Conservation (phyloP, 1,284 basidiomycete species). For the Rhodotorula sp. region DNA sequence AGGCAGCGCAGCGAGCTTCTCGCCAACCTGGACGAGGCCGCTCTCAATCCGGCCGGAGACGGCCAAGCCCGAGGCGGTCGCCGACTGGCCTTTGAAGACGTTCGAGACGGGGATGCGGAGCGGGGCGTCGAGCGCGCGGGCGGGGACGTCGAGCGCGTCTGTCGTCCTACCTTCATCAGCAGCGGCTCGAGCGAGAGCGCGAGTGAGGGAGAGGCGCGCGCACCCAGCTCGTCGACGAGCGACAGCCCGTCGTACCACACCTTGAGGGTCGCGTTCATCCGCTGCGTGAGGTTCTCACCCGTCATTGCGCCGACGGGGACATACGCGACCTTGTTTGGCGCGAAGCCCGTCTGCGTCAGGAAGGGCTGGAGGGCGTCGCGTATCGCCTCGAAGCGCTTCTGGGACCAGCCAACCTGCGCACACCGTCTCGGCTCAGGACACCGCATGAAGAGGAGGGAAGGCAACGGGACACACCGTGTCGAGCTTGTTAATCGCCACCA, state of each 20-base stretch:
- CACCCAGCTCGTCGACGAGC: slow-evolving; percentile 73
- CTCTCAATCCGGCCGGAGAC: slow-evolving; percentile 84
- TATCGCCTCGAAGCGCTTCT: slow-evolving; percentile 82
- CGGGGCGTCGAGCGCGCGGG: slow-evolving; percentile 72
- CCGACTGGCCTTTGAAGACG: slow-evolving; percentile 85
- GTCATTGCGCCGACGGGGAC: slow-evolving; percentile 88
- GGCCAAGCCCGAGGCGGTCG: slow-evolving; percentile 67
- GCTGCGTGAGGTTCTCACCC: slow-evolving; percentile 77
- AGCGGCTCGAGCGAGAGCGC: accelerated
- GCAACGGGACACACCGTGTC: slow-evolving; percentile 75
- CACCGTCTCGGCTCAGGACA: slow-evolving; percentile 84
- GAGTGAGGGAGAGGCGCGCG: background rate
- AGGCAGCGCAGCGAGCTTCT: slow-evolving; percentile 79
- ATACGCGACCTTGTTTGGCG: slow-evolving; percentile 73
- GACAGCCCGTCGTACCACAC: slow-evolving; percentile 86
- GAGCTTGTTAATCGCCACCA: slow-evolving; percentile 93
- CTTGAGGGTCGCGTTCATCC: slow-evolving; percentile 60
- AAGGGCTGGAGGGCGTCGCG: slow-evolving; percentile 74
- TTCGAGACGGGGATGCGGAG: slow-evolving; percentile 90
- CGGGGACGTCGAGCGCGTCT: slow-evolving; percentile 82
- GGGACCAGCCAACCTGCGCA: slow-evolving; percentile 75
- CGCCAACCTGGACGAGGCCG: slow-evolving; percentile 89
- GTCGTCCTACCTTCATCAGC: slow-evolving; percentile 6
- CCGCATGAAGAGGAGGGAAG: slow-evolving; percentile 84
- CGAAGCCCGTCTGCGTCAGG: slow-evolving; percentile 83